Evolutionary conservation across 148 eudicot genomes (phyloP).

Genomic region (Persicaria tinctoria): DNA sequence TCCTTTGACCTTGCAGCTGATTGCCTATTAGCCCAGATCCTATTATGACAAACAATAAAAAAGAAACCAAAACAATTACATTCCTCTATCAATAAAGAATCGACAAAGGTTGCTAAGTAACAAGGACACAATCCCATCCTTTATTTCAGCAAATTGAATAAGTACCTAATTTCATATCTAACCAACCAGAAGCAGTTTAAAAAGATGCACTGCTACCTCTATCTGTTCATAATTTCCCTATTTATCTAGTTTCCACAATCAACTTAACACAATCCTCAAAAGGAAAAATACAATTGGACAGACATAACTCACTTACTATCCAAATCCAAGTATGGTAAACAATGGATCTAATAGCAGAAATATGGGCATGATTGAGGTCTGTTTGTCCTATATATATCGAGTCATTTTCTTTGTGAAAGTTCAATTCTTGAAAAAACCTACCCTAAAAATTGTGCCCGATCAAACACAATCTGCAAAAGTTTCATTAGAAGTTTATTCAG

Average conservation of each 20-base stretch:
- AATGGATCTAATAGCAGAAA: neutral
- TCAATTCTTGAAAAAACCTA: neutral
- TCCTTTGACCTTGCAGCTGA: constrained; percentile 90
- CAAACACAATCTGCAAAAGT: neutral
- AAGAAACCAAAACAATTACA: neutral
- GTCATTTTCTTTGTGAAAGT: neutral
- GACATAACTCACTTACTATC: neutral
- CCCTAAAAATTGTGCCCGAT: neutral
- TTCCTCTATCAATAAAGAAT: neutral
- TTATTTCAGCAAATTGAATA: neutral
- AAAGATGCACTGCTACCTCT: neutral
- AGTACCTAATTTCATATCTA: neutral
- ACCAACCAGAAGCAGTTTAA: neutral
- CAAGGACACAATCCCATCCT: neutral
- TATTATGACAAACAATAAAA: constrained; percentile 16
- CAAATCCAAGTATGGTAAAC: neutral
- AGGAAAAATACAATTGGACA: neutral
- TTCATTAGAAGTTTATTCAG: neutral
- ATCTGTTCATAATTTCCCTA: neutral
- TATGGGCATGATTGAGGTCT: neutral
- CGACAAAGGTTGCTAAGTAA: neutral
- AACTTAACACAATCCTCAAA: neutral
- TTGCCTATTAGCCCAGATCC: constrained; percentile 85
- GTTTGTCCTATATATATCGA: neutral
- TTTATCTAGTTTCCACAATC: neutral